A percentile compares a stretch with the other conserved stretches of the same genome.
phyloP scores from a whole-genome alignment of 139 green algal genomes.

The Dunaliella sp. region DNA sequence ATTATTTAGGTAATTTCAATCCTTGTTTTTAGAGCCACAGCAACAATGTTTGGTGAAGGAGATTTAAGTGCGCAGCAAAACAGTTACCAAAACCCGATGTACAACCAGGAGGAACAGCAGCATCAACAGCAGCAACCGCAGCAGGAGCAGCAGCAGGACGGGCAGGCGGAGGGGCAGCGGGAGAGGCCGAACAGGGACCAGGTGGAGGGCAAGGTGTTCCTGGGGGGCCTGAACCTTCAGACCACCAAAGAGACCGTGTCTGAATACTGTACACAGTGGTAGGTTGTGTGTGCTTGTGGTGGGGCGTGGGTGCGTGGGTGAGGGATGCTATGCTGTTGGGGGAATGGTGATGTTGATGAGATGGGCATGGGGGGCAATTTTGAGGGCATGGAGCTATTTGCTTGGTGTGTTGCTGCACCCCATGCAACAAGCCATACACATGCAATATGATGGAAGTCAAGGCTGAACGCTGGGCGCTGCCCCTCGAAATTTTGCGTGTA shows the following conservation, averaged over 20 bases:
- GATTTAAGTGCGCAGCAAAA: not conserved
- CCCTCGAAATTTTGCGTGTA: too few relatives aligned
- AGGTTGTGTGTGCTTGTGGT: not conserved
- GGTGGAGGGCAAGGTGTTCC: conserved; percentile 64
- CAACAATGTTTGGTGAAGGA: not conserved
- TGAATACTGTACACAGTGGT: conserved; percentile 65
- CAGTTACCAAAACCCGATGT: not conserved
- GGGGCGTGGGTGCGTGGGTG: not conserved
- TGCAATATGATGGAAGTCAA: not conserved
- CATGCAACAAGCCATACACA: not conserved
- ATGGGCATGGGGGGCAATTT: not conserved
- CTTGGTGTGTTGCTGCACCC: not conserved
- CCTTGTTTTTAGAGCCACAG: too few relatives aligned
- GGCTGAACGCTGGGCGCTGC: too few relatives aligned
- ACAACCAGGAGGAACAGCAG: not conserved
- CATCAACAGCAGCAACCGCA: not conserved
- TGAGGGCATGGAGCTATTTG: not conserved
- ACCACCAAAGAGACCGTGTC: conserved; percentile 55
- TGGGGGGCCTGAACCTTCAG: conserved; percentile 58
- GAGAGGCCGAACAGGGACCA: not conserved
- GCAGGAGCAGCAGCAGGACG: not conserved
- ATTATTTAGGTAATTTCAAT: too few relatives aligned
- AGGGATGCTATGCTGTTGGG: not conserved
- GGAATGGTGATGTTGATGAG: not conserved
- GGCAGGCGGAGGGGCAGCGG: not conserved